phyloP scores from a whole-genome alignment of 176 grass and related monocot genomes.

The Zoysia pacifica region DNA sequence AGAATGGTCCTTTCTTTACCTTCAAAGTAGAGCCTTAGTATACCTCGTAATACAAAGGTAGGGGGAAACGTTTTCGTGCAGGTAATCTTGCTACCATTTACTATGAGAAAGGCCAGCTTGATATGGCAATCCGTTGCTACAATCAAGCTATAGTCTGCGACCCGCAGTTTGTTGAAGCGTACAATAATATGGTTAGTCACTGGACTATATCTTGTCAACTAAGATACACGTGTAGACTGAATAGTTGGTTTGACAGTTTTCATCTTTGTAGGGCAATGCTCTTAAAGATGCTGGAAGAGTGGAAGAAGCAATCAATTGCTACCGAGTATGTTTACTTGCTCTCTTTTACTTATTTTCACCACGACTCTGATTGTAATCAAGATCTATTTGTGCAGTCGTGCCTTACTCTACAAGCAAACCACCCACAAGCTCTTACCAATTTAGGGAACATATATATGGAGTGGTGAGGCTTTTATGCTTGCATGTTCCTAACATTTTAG shows the following conservation, averaged over 20 bases:
- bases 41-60: slow-evolving; percentile 56
- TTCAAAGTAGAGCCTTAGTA: slow-evolving; percentile 56
- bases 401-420: slow-evolving; percentile 81
- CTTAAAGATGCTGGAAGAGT: slow-evolving; percentile 90
- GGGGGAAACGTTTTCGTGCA: slow-evolving; percentile 68
- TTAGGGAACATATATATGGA: slow-evolving; percentile 96
- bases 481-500: slow-evolving; percentile 10
- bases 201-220: neutral
- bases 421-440: slow-evolving; percentile 88
- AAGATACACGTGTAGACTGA: neutral
- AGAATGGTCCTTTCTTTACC: slow-evolving; percentile 61
- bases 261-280: slow-evolving; percentile 69
- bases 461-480: slow-evolving; percentile 54
- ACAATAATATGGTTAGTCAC: slow-evolving; percentile 79
- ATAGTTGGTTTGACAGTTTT: slow-evolving; percentile 17
- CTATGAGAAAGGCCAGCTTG: slow-evolving; percentile 92
- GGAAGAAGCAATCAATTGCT: slow-evolving; percentile 87
- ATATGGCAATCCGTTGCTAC: slow-evolving; percentile 81
- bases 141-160: slow-evolving; percentile 79
- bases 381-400: slow-evolving; percentile 61
- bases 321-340: slow-evolving; percentile 52
- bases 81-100: slow-evolving; percentile 87
- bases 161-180: slow-evolving; percentile 74
- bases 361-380: slow-evolving; percentile 21
- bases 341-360: slow-evolving; percentile 9